These are phyloP conservation scores for Ceratobasidium papillatum DNA, from an alignment of 1,284 basidiomycete genomes.

Conservation along the genomic window DNA sequence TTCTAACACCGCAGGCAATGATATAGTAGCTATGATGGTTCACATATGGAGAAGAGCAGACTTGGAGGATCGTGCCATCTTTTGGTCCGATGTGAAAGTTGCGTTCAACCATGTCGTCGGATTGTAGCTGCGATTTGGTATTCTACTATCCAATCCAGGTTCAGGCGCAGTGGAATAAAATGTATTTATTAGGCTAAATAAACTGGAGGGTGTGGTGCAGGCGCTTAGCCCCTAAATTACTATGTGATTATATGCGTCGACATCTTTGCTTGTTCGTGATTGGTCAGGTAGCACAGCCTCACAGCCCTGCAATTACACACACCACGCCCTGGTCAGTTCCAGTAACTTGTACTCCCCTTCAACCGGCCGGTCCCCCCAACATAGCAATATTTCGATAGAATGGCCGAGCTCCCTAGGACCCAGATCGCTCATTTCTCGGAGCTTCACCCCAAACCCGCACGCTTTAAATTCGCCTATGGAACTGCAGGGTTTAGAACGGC, in stretches of 20 bases:
- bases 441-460: constrained; percentile 68
- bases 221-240: too few species aligned
- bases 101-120: constrained; percentile 12
- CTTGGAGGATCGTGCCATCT: constrained; percentile 4
- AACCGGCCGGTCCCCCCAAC: neutral
- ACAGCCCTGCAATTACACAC: constrained; percentile 28
- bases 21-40: constrained; percentile 20
- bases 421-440: constrained; percentile 49
- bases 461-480: constrained; percentile 83
- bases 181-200: neutral
- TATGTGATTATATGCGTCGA: constrained; percentile 12
- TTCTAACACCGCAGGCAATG: neutral
- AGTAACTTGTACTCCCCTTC: constrained; percentile 8
- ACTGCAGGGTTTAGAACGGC: constrained; percentile 94
- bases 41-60: constrained; percentile 24
- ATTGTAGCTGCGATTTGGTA: neutral
- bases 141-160: too few species aligned
- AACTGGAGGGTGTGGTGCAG: neutral
- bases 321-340: neutral
- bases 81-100: constrained; percentile 18
- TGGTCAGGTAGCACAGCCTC: neutral
- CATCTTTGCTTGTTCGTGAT: neutral
- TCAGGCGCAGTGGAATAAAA: too few species aligned
- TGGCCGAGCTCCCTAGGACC: constrained; percentile 35
- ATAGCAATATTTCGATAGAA: neutral